A percentile compares a stretch with the other conserved stretches of the same genome.
phyloP scores from a whole-genome alignment of 768 basidiomycete species.

The Suillus decipiens region DNA sequence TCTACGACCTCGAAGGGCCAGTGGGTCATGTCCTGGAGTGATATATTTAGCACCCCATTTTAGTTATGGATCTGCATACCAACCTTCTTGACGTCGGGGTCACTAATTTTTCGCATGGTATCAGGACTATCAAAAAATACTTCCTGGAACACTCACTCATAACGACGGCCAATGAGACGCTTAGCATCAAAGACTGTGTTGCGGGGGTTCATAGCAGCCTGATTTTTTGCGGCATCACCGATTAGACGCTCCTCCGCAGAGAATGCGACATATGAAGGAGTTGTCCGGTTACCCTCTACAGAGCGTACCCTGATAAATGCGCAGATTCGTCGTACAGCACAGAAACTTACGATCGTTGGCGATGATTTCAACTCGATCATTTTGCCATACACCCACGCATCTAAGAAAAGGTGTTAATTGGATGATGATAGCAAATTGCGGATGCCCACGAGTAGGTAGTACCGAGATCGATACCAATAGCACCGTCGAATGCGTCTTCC shows the following conservation, averaged over 20 bases:
- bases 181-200: conserved; percentile 99
- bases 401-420: conserved; percentile 42
- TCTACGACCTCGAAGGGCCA: conserved; percentile 98
- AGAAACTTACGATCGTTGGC: conserved; percentile 82
- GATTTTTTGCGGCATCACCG: conserved; percentile 98
- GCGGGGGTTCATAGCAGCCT: conserved; percentile 99
- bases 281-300: conserved; percentile 96
- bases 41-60: conserved; percentile 8
- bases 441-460: conserved; percentile 90
- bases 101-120: conserved; percentile 43
- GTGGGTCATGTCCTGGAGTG: conserved; percentile 82
- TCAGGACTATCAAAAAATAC: conserved; percentile 10
- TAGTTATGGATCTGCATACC: not conserved
- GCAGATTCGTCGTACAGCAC: conserved; percentile 1
- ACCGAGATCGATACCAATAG: conserved; percentile 95
- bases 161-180: conserved; percentile 97
- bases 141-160: conserved; percentile 61
- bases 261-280: conserved; percentile 99
- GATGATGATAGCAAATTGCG: conserved; percentile 15
- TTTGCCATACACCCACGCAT: conserved; percentile 99
- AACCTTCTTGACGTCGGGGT: conserved; percentile 91
- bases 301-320: conserved; percentile 8
- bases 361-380: conserved; percentile 99
- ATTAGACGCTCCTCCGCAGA: conserved; percentile 95
- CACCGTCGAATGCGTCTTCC: conserved; percentile 95